phyloP scores from a whole-genome alignment of 768 basidiomycete genomes.

The Sporobolomyces phaffii region DNA sequence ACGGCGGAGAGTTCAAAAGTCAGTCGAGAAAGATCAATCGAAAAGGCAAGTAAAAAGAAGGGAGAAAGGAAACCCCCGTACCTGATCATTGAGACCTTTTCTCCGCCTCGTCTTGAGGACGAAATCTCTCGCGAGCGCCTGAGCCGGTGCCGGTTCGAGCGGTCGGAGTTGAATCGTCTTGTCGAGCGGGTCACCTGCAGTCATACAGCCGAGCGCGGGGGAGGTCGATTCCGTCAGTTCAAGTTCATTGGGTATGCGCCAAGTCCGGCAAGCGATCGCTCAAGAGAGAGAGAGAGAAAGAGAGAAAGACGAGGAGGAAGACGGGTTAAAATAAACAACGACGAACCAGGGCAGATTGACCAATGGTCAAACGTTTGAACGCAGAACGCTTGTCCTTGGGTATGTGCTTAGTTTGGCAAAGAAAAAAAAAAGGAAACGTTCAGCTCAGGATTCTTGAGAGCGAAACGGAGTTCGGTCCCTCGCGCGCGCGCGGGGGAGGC shows the following conservation, averaged over 20 bases:
- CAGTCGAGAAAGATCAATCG: background rate
- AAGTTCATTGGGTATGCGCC: too few relatives aligned
- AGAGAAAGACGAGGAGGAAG: too few relatives aligned
- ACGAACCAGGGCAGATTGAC: constrained; percentile 87
- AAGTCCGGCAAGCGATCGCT: background rate
- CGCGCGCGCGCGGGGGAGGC: too few relatives aligned
- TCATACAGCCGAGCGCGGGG: too few relatives aligned
- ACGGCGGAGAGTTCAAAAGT: too few relatives aligned
- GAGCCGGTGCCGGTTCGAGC: constrained; percentile 92
- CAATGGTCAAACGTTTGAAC: constrained; percentile 97
- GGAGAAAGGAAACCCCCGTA: too few relatives aligned
- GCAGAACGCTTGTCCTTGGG: constrained; percentile 98
- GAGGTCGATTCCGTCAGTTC: too few relatives aligned
- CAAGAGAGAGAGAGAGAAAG: background rate
- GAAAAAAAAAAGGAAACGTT: background rate
- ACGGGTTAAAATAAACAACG: too few relatives aligned
- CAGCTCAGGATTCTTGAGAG: too few relatives aligned
- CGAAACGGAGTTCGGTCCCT: too few relatives aligned
- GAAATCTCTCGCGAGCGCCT: constrained; percentile 86
- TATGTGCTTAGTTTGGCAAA: constrained; percentile 55
- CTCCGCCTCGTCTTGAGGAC: constrained; percentile 92
- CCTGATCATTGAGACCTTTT: constrained; percentile 94
- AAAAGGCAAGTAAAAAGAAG: background rate
- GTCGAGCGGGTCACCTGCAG: constrained; percentile 91
- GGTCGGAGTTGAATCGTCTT: constrained; percentile 93